Conservation (phyloP, 805 yeast genomes). For the Naumovozyma castellii region DNA sequence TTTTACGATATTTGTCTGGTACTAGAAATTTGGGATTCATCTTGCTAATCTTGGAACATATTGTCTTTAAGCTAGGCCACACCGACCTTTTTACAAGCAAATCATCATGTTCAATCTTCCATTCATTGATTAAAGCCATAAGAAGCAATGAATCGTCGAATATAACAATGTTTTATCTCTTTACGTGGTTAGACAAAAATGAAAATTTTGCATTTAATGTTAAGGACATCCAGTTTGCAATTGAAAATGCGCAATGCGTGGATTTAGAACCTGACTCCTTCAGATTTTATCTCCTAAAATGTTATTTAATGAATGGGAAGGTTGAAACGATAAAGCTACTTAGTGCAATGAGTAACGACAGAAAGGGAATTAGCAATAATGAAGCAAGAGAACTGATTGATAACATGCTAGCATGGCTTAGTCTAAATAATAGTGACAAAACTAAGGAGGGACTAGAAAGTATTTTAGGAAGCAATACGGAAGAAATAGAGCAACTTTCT, state of each 20-base stretch:
- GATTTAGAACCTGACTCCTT: background rate
- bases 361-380: too few species aligned
- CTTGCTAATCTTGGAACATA: background rate
- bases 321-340: background rate
- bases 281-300: background rate
- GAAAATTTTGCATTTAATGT: background rate
- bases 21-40: constrained; percentile 1
- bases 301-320: background rate
- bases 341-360: too few species aligned
- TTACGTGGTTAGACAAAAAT: background rate
- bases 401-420: too few species aligned
- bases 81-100: background rate
- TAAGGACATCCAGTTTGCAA: background rate
- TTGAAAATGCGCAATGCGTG: background rate
- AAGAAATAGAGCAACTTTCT: too few species aligned
- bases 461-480: too few species aligned
- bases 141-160: background rate
- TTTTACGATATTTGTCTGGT: background rate
- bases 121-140: background rate
- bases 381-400: too few species aligned
- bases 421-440: too few species aligned
- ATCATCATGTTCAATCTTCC: background rate
- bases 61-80: background rate
- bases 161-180: background rate
- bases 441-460: too few species aligned